Evolutionary conservation across 345 rosid species (phyloP).

Genomic region (Corchorus capsularis): DNA sequence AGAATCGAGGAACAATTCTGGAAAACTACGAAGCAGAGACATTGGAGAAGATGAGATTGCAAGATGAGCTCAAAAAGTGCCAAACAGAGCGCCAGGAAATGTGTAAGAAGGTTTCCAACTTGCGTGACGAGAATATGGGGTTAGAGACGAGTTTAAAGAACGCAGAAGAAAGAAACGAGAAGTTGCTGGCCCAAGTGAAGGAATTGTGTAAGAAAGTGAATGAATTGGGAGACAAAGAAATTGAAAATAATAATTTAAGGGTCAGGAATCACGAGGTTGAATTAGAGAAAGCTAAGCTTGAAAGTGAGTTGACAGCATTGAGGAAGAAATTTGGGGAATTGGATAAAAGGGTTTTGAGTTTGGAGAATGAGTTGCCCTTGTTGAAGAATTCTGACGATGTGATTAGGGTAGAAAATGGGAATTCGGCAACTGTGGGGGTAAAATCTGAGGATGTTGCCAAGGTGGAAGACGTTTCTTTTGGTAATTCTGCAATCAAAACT

Average conservation of each 20-base stretch:
- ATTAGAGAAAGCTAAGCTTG: slow-evolving; percentile 16
- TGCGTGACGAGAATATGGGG: slow-evolving; percentile 1
- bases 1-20: too few species aligned
- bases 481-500: background rate
- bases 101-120: background rate
- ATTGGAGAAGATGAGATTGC: background rate
- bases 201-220: background rate
- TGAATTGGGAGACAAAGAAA: background rate
- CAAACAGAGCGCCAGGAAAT: background rate
- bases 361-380: slow-evolving; percentile 21
- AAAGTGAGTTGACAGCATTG: slow-evolving; percentile 13
- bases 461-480: background rate
- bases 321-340: slow-evolving; percentile 24
- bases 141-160: background rate
- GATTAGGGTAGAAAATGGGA: background rate
- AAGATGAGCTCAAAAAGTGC: slow-evolving; percentile 7
- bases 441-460: background rate
- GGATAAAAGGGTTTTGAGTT: slow-evolving; percentile 15
- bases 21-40: background rate
- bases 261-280: slow-evolving; percentile 17
- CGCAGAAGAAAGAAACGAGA: slow-evolving; percentile 1
- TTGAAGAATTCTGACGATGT: background rate
- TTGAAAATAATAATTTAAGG: slow-evolving; percentile 3
- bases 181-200: background rate
- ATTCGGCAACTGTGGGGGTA: background rate